Evolutionary conservation across 768 basidiomycete species (phyloP).

Genomic region (Tulasnella sp.): DNA sequence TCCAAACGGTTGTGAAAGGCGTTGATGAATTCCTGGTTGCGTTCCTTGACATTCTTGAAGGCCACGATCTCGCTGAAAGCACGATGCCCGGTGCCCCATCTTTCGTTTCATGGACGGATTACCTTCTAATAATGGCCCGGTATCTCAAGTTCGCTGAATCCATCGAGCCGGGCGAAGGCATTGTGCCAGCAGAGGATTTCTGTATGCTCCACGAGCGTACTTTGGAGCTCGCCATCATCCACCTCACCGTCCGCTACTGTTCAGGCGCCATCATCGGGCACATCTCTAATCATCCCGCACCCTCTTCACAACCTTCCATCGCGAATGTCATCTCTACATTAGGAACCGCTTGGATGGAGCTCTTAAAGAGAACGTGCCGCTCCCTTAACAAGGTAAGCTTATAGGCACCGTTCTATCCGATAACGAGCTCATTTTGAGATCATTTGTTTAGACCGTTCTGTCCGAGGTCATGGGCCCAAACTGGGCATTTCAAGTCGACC

Average conservation of each 20-base stretch:
- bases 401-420: neutral
- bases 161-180: too few relatives aligned
- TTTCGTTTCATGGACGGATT: neutral
- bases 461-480: neutral
- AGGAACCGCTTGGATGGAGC: neutral
- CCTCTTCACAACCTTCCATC: neutral
- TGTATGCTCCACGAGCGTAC: neutral
- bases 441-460: neutral
- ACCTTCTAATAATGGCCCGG: neutral
- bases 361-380: neutral
- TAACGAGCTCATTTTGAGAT: neutral
- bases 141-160: neutral
- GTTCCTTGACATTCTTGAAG: neutral
- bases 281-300: neutral
- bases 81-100: neutral
- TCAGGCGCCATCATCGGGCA: neutral
- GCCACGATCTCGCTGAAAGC: neutral
- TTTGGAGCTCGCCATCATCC: neutral
- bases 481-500: neutral
- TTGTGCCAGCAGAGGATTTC: neutral
- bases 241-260: neutral
- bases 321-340: neutral
- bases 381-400: neutral
- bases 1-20: neutral
- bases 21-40: neutral